Conservation (phyloP, 1,284 basidiomycete genomes). For the Ustilago trichophora region DNA sequence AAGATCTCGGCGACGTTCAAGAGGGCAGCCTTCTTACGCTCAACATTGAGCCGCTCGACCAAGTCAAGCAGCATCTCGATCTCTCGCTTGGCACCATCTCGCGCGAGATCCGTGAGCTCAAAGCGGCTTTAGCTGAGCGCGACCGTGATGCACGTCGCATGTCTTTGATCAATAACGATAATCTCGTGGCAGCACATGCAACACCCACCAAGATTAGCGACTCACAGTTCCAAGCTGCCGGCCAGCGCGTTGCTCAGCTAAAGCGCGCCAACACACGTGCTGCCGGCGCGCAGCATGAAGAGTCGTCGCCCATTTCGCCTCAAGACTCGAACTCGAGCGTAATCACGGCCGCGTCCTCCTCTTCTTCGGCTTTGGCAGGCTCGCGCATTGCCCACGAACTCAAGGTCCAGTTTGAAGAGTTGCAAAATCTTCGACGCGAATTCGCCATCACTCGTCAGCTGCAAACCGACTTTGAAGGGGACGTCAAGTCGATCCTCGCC, state of each 20-base stretch:
- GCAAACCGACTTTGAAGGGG: conserved; percentile 89
- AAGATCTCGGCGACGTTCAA: conserved; percentile 91
- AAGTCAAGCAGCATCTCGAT: conserved; percentile 98
- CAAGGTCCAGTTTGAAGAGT: conserved; percentile 90
- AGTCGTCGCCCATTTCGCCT: neutral
- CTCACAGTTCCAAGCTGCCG: conserved; percentile 61
- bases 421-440: conserved; percentile 90
- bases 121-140: conserved; percentile 71
- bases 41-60: conserved; percentile 96
- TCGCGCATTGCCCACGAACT: conserved; percentile 72
- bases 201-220: conserved; percentile 56
- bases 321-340: neutral
- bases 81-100: conserved; percentile 83
- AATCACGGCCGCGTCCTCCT: conserved; percentile 5
- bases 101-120: conserved; percentile 90
- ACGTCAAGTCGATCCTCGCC: conserved; percentile 84
- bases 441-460: conserved; percentile 91
- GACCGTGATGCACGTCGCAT: conserved; percentile 43
- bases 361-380: conserved; percentile 20
- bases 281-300: conserved; percentile 13
- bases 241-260: conserved; percentile 57
- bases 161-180: conserved; percentile 28
- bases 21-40: conserved; percentile 86
- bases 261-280: conserved; percentile 47
- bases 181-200: conserved; percentile 15